Percentiles rank a stretch among this genome's conserved stretches.
Evolutionary conservation across 2,329 filamentous ascomycete species (phyloP).

Genomic region (Ophiostoma novo-ulmi): DNA sequence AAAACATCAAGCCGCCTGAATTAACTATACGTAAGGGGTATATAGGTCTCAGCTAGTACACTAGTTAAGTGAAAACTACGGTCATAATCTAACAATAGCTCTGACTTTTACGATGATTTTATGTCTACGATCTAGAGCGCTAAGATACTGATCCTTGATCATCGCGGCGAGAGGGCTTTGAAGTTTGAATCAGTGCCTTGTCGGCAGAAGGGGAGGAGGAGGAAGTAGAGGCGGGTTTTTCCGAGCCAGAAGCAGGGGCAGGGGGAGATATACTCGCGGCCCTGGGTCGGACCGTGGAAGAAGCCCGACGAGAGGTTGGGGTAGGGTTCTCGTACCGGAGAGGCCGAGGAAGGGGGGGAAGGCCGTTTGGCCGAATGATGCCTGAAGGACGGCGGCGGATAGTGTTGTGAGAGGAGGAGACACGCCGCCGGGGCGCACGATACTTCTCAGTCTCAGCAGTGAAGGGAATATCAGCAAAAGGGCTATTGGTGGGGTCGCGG

Average conservation of each 20-base stretch:
- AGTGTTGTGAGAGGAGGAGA: background rate
- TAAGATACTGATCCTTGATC: background rate
- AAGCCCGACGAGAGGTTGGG: background rate
- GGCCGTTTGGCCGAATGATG: background rate
- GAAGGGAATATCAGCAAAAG: background rate
- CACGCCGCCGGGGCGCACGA: background rate
- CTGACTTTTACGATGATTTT: background rate
- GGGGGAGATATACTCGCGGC: background rate
- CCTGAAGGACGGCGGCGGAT: background rate
- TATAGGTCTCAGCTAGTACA: background rate
- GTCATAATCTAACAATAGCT: background rate
- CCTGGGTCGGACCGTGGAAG: background rate
- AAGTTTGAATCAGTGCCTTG: background rate
- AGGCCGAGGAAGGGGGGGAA: background rate
- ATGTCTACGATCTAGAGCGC: background rate
- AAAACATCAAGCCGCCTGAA: background rate
- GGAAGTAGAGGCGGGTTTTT: no score
- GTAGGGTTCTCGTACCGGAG: background rate
- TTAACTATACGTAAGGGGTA: background rate
- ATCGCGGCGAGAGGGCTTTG: background rate
- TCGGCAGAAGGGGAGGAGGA: background rate
- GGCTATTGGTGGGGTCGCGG: background rate
- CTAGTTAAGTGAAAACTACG: background rate
- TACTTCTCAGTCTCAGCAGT: background rate
- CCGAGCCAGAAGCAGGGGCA: background rate